phyloP scores from a whole-genome alignment of 176 grass and related monocot genomes.

The Oryza longistaminata region DNA sequence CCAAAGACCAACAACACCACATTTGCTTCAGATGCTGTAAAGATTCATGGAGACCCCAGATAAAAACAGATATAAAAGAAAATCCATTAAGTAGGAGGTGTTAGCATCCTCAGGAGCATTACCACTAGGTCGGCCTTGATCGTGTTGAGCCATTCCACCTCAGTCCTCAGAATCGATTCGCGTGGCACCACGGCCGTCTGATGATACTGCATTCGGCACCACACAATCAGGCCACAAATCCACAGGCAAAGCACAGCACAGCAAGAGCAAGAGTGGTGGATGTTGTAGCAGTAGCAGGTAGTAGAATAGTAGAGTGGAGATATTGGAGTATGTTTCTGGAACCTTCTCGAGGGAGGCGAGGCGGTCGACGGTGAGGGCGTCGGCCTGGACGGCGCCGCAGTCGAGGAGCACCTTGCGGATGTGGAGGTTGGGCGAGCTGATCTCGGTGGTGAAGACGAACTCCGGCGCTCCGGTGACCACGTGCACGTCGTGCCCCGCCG shows the following conservation, averaged over 20 bases:
- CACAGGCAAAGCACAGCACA: neutral
- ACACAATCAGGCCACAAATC: neutral
- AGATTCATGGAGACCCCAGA: neutral
- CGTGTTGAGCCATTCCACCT: conserved; percentile 87
- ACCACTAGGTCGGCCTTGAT: conserved; percentile 97
- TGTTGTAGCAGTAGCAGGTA: no score
- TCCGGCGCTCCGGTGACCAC: conserved; percentile 84
- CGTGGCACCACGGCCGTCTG: conserved; percentile 94
- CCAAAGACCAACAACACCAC: conserved; percentile 12
- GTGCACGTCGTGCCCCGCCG: conserved; percentile 88
- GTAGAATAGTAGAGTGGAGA: no score
- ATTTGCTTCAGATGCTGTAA: conserved; percentile 12
- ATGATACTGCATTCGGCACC: conserved; percentile 65
- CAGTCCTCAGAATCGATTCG: conserved; percentile 74
- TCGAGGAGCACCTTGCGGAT: conserved; percentile 95
- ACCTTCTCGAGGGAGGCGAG: conserved; percentile 97
- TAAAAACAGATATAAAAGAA: neutral
- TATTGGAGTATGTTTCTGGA: neutral
- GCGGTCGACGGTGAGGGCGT: conserved; percentile 92
- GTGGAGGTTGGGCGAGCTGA: conserved; percentile 70
- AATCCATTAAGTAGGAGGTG: neutral
- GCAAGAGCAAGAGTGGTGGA: neutral
- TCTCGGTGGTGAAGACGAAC: conserved; percentile 97
- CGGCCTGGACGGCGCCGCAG: conserved; percentile 97
- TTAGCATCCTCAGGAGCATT: neutral